phyloP scores from a whole-genome alignment of 2,329 filamentous ascomycete genomes.

The Phialophora chinensis region DNA sequence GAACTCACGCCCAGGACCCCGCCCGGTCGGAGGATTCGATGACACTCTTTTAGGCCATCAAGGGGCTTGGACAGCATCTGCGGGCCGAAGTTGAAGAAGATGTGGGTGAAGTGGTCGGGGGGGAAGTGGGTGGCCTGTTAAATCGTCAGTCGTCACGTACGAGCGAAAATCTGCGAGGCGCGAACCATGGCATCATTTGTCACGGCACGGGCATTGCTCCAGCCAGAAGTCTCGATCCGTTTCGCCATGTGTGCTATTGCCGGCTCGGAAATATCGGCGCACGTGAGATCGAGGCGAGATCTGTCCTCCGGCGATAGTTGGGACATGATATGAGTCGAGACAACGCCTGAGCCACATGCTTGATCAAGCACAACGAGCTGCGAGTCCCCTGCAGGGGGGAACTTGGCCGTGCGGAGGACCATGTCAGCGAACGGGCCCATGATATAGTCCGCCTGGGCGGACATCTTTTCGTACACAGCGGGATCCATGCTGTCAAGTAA shows the following conservation, averaged over 20 bases:
- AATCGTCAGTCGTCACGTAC: neutral
- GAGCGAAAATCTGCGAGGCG: neutral
- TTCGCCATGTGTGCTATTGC: constrained; percentile 8
- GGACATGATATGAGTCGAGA: constrained; percentile 18
- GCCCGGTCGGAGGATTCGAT: constrained; percentile 22
- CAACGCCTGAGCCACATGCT: constrained; percentile 20
- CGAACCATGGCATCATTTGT: constrained; percentile 22
- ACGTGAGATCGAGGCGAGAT: constrained; percentile 17
- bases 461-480: constrained; percentile 15
- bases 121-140: constrained; percentile 22
- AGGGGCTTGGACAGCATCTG: constrained; percentile 15
- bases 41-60: constrained; percentile 20
- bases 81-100: constrained; percentile 30
- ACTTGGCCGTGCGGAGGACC: constrained; percentile 8
- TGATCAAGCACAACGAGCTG: constrained; percentile 20
- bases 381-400: constrained; percentile 8
- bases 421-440: constrained; percentile 23
- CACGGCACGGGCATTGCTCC: constrained; percentile 11
- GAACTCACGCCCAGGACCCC: constrained; percentile 18
- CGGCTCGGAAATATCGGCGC: constrained; percentile 24
- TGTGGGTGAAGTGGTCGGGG: constrained; percentile 16
- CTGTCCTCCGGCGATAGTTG: neutral
- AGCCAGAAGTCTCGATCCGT: constrained; percentile 12
- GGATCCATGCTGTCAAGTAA: constrained; percentile 15
- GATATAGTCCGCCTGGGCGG: constrained; percentile 10